A percentile compares a stretch with the other conserved stretches of the same genome.
Evolutionary conservation across 345 rosid species (phyloP).

Genomic region (Schrenkiella parvula): DNA sequence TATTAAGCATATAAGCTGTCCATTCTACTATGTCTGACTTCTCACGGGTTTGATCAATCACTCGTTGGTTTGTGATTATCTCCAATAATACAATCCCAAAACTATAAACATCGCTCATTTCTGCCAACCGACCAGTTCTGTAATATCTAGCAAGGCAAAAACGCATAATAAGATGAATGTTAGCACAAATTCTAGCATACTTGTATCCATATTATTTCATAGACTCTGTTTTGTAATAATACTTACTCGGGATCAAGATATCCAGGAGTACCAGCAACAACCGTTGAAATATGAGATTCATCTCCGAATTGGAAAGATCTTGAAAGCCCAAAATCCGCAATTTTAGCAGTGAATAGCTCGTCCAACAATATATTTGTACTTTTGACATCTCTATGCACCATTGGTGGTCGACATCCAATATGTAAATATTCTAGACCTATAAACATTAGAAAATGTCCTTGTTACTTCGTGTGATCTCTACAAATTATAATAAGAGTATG

Average conservation of each 20-base stretch:
- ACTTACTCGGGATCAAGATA: conserved; percentile 50
- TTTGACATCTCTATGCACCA: not conserved
- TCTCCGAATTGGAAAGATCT: conserved; percentile 22
- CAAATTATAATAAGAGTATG: too few species aligned
- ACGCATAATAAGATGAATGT: not conserved
- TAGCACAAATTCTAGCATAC: not conserved
- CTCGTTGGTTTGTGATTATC: conserved; percentile 25
- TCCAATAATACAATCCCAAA: conserved; percentile 21
- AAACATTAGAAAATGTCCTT: not conserved
- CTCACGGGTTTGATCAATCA: not conserved
- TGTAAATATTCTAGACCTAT: not conserved
- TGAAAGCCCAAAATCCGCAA: conserved; percentile 46
- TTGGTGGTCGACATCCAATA: not conserved
- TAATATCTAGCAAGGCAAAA: not conserved
- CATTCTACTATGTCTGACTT: not conserved
- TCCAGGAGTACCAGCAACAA: conserved; percentile 24
- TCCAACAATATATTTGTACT: conserved; percentile 7
- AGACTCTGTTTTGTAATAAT: not conserved
- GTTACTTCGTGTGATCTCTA: too few species aligned
- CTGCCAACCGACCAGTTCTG: not conserved
- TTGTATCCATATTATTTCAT: not conserved
- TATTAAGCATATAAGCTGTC: not conserved
- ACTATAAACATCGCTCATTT: conserved; percentile 22
- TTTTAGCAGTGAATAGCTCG: conserved; percentile 35
- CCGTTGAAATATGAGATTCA: conserved; percentile 2